Percentiles rank a stretch among this genome's conserved stretches.
Conservation (phyloP, 1,284 basidiomycete genomes). For the Coniophora puteana region DNA sequence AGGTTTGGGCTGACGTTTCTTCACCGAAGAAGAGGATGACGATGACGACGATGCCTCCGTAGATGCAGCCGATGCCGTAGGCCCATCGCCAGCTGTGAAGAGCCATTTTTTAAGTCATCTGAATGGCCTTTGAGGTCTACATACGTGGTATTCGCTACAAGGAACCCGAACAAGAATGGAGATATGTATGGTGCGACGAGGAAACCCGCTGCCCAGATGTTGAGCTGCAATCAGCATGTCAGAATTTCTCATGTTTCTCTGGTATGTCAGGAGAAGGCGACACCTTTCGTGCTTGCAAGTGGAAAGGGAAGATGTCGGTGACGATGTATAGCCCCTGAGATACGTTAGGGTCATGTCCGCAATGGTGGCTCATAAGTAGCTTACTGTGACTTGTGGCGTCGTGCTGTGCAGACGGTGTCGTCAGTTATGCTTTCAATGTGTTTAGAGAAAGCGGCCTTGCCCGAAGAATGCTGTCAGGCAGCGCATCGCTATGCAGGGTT, state of each 20-base stretch:
- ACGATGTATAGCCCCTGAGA: slow-evolving; percentile 59
- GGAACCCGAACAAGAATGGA: slow-evolving; percentile 68
- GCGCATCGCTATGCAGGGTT: slow-evolving; percentile 51
- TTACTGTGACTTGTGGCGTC: slow-evolving; percentile 65
- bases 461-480: slow-evolving; percentile 70
- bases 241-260: too few species aligned
- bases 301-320: slow-evolving; percentile 72
- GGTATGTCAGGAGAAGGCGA: too few species aligned
- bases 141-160: slow-evolving; percentile 54
- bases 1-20: slow-evolving; percentile 50
- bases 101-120: not conserved
- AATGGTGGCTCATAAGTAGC: slow-evolving; percentile 11
- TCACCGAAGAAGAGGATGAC: slow-evolving; percentile 57
- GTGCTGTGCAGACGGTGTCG: slow-evolving; percentile 40
- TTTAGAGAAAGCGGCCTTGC: slow-evolving; percentile 31
- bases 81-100: slow-evolving; percentile 63
- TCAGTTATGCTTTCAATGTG: slow-evolving; percentile 10
- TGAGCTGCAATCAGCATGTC: too few species aligned
- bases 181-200: slow-evolving; percentile 65
- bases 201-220: slow-evolving; percentile 70
- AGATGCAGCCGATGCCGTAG: slow-evolving; percentile 65
- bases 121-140: slow-evolving; percentile 5
- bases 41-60: slow-evolving; percentile 49
- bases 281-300: slow-evolving; percentile 72
- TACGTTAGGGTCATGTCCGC: not conserved